Evolutionary conservation across 345 rosid genomes (phyloP).

Genomic region (Eucalyptus shirleyi): DNA sequence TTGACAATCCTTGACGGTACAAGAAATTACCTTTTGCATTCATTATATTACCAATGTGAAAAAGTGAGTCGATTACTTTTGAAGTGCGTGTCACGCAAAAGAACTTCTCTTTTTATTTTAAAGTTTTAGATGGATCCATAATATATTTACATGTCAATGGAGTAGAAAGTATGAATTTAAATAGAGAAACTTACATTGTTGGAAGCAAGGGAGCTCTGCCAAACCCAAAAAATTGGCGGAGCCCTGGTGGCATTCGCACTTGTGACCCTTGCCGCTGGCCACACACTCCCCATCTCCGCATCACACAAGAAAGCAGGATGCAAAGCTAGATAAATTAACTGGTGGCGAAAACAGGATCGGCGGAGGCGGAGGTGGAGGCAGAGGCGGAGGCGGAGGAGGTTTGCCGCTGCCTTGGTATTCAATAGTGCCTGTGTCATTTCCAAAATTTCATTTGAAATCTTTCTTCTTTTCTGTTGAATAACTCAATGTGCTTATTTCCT

Average conservation of each 20-base stretch:
- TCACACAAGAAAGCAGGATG: constrained; percentile 24
- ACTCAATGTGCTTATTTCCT: background rate
- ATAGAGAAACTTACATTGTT: constrained; percentile 5
- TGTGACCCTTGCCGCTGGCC: constrained; percentile 2
- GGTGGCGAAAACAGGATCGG: background rate
- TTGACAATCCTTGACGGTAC: background rate
- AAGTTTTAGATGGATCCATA: background rate
- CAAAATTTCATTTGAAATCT: background rate
- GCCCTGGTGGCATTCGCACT: constrained; percentile 15
- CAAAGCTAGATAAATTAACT: background rate
- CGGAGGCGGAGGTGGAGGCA: background rate
- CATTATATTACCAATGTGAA: background rate
- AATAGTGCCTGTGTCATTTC: constrained; percentile 16
- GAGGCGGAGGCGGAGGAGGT: background rate
- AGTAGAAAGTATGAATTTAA: background rate
- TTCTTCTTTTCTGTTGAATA: background rate
- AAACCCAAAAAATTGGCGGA: constrained; percentile 1
- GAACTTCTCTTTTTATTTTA: background rate
- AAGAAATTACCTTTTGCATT: background rate
- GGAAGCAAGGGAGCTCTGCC: constrained; percentile 1
- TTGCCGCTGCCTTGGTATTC: constrained; percentile 14
- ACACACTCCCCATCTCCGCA: constrained; percentile 23
- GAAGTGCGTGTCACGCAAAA: background rate
- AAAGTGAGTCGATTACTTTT: no score
- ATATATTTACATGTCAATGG: background rate